Base-by-base conservation (phyloP, 1,139 yeast species). In the Debaryomycetaceae sp. region DNA sequence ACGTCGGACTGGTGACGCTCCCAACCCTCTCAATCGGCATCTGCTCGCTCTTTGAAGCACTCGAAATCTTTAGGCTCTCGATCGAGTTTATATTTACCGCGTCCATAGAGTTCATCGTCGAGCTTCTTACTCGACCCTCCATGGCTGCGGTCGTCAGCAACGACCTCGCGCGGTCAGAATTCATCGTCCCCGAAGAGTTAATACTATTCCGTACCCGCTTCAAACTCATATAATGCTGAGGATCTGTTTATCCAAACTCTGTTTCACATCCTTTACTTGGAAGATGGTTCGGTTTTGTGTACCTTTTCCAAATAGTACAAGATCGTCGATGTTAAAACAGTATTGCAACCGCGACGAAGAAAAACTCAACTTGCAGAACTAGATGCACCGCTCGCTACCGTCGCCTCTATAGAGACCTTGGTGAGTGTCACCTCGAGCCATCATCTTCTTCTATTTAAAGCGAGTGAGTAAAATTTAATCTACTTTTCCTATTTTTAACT, bases 1-100 rank as follows among this genome's bases (percentile, higher is more conserved):
- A 70, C 1, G 75, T 66, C 4, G 75, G 75, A 42, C 66, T 62
- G 40, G 65, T 68, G 5, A 55, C 53, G 42, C 53, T 49, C 6
- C 42, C 23, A 1, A 34, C 42, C 23, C 31, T 36, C 38, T 38
- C 39, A 20, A 33, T 24, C 20, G 27, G 30, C 17, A 6, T n/a
- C 17, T 17, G 22, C 4, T 13, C 36, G 8, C 4, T 34, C 9
- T 13, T 13, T 4, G 36, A 34, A 6, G 37, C 24, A 23, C 14
- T 22, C 8, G 24, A 14, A 13, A 46, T 42, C 42, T 43, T 45
- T 14, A 42, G 47, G 39, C 47, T 44, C 13, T 56, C 60, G 6
- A 58, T 48, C 17, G 60, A 51, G 24, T 51, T 51, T 36, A 57
- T 55, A 38, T 52, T 57, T 27, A 60, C 45, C 6, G 58, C 45